Base-by-base conservation (phyloP, 2,329 filamentous ascomycete species). In the Rutstroemia sp. region DNA sequence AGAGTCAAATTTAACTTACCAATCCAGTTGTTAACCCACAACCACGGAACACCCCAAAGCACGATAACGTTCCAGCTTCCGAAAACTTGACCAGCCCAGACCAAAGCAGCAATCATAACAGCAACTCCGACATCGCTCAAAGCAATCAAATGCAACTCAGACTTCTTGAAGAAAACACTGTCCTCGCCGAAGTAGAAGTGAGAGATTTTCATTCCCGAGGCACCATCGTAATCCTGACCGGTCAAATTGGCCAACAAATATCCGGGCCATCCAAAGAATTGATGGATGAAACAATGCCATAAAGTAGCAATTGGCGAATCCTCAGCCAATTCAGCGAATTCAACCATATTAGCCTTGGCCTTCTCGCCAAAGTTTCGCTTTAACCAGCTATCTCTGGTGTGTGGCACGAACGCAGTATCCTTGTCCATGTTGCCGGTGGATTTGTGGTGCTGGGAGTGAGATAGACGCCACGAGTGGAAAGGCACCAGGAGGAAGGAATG, bases 391-490 rank as follows among this genome's bases (percentile, higher is more conserved):
- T 72, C 64, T 38, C 70, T 65, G 0, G 73, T 78, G 61, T 72
- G 71, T 48, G 82, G 82, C 16, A 85, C 82, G 59, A 84, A 85
- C 19, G 78, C 81, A 68, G 83, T 84, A 68, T 87, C 84, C 73
- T 82, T 83, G 57, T 83, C 78, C 73, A 86, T 82, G 72, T 87
- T 79, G 61, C 82, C 82, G 46, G 82, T 83, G 71, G 81, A 85
- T 62, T 79, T 80, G 73, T 89, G 86, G 71, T 89, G 86, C 51
- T 84, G 79, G 58, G 79, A 78, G 70, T 89, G 86, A 34, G 80
- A 84, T 68, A 82, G 83, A 72, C 86, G 83, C 86, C 86, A 89
- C 49, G 80, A 83, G 73, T 87, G 88, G 73, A 84, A 89, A 3
- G 86, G 86, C 2, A 86, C 84, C 58, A 86, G 70, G 39, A 89